Percentiles rank a stretch among this genome's conserved stretches.
Evolutionary conservation across 148 eudicot species (phyloP).

Genomic region (Mesembryanthemum crystallinum): DNA sequence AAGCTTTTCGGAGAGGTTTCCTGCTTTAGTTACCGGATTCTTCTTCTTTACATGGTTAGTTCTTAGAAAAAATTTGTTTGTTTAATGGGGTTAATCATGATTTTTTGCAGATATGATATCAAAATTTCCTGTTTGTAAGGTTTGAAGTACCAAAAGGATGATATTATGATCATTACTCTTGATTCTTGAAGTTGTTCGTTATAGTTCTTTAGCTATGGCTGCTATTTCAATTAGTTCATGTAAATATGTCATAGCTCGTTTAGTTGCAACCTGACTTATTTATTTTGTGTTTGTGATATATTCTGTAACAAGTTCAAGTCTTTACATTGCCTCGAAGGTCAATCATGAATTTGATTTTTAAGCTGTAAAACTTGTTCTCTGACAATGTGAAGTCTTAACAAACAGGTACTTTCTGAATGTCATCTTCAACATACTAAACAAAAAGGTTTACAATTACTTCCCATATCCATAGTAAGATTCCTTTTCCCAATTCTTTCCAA

Average conservation of each 20-base stretch:
- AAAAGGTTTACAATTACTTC: conserved; percentile 15
- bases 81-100: neutral
- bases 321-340: too few species aligned
- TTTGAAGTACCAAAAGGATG: neutral
- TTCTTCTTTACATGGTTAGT: conserved; percentile 13
- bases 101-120: neutral
- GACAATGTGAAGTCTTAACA: neutral
- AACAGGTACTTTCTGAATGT: conserved; percentile 17
- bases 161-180: neutral
- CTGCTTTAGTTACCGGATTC: conserved; percentile 13
- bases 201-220: neutral
- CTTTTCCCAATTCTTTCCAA: neutral
- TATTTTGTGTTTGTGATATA: neutral
- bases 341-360: too few species aligned
- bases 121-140: neutral
- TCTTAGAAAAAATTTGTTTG: neutral
- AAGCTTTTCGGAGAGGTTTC: conserved; percentile 13
- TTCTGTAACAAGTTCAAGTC: neutral
- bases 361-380: too few species aligned
- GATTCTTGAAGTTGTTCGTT: neutral
- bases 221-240: too few species aligned
- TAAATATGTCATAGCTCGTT: neutral
- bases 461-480: conserved; percentile 15
- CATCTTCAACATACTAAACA: conserved; percentile 10
- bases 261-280: too few species aligned